Percentiles rank a stretch among this genome's conserved stretches.
phyloP scores from a whole-genome alignment of 306 rosid species.

The Arachis hypogaea region DNA sequence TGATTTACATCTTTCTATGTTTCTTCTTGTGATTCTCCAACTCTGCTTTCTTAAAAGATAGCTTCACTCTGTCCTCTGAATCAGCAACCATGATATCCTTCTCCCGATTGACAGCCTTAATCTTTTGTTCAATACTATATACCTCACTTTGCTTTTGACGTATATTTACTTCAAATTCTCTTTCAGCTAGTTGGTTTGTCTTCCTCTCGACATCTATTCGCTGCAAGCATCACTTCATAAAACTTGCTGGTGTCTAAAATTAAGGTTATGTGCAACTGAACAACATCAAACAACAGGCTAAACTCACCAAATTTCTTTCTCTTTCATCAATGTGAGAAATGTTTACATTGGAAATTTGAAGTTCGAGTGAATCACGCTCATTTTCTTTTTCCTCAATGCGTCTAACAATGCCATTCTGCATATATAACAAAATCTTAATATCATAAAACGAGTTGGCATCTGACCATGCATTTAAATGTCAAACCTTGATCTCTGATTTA shows the following conservation, averaged over 20 bases:
- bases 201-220: constrained; percentile 69
- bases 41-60: constrained; percentile 58
- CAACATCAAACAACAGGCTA: constrained; percentile 38
- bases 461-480: constrained; percentile 39
- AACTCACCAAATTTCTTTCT: constrained; percentile 78
- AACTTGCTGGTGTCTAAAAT: constrained; percentile 14
- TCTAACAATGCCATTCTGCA: constrained; percentile 69
- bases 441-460: constrained; percentile 11
- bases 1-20: constrained; percentile 72
- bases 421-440: constrained; percentile 39
- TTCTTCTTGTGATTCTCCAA: constrained; percentile 70
- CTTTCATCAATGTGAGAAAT: constrained; percentile 74
- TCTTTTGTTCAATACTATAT: constrained; percentile 63
- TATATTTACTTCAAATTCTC: constrained; percentile 76
- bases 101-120: constrained; percentile 65
- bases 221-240: constrained; percentile 51
- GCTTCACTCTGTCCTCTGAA: constrained; percentile 69
- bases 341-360: constrained; percentile 53
- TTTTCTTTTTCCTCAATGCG: constrained; percentile 71
- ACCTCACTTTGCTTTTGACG: constrained; percentile 62
- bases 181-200: constrained; percentile 67
- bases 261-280: constrained; percentile 29
- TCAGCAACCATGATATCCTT: constrained; percentile 68
- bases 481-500: constrained; percentile 67
- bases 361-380: constrained; percentile 66